Base-by-base conservation (phyloP, 2,329 filamentous ascomycete genomes). In the Trichophyton mentagrophytes region DNA sequence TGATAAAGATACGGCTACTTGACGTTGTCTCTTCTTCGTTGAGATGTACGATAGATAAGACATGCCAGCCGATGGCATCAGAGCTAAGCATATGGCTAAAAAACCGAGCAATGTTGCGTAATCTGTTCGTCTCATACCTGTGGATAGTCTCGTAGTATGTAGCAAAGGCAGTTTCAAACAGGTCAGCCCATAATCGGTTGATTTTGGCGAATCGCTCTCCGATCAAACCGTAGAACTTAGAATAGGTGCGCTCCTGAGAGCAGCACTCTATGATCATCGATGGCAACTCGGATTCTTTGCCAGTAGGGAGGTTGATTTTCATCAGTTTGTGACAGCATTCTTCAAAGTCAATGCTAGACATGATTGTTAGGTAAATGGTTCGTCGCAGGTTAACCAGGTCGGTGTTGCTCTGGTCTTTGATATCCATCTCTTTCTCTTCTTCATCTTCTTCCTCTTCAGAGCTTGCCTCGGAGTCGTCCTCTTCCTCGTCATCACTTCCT, bases 141-240 rank as follows among this genome's bases (percentile, higher is more conserved):
- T 99, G 93, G 64, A 97, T 97, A 0, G 91, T 97, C 64, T 95
- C 89, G 79, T 96, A 99, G 75, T 97, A 96, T 68, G 91, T 91
- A 63, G 82, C 82, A 72, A 99, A 99, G 22, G 87, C 83, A 66
- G 90, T 84, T 73, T 97, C 90, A 66, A 97, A 97, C 4, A 97
- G 81, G 65, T 95, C 90, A 30, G 85, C 88, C 93, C 93, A 99
- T 58, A 96, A 81, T 22, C 93, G 85, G 74, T 97, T 97, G 69
- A 99, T 85, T 75, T 96, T 96, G 69, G 90, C 89, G 74, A 99
- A 96, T 25, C 92, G 84, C 76, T 99, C 93, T 36, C 89, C 93
- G 61, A 97, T 90, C 65, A 96, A 78, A 11, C 93, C 93, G 69
- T 95, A 96, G 76, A 97, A 99, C 73, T 97, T 97, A 64, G 91